Percentiles rank a stretch among this genome's conserved stretches.
Evolutionary conservation across 2,329 filamentous ascomycete genomes (phyloP).

Genomic region (Arthroderma uncinatum): DNA sequence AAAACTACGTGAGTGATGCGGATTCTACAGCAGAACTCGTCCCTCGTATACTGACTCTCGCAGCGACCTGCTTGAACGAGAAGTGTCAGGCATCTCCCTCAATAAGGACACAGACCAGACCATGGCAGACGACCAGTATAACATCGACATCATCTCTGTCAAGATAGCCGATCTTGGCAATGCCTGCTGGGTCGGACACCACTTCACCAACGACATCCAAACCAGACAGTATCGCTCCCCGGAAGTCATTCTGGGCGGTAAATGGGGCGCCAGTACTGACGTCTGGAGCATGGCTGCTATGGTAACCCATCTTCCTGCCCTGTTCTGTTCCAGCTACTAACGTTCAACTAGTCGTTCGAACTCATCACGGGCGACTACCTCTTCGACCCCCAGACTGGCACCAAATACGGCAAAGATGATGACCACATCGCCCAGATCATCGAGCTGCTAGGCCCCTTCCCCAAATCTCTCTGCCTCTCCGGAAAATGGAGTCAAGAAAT

Average conservation of each 20-base stretch:
- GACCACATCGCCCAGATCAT: constrained; percentile 99
- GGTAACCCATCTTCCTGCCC: constrained; percentile 44
- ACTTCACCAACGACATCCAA: constrained; percentile 99
- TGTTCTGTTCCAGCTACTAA: background rate
- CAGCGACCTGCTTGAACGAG: constrained; percentile 79
- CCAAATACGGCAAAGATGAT: constrained; percentile 98
- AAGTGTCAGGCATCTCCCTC: constrained; percentile 88
- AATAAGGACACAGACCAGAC: constrained; percentile 64
- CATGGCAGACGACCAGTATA: constrained; percentile 43
- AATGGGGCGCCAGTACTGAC: constrained; percentile 99
- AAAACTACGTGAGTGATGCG: constrained; percentile 70
- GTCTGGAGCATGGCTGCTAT: constrained; percentile 99
- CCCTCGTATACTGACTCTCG: background rate
- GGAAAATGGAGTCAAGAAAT: constrained; percentile 99
- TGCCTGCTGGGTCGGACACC: constrained; percentile 96
- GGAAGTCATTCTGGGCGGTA: constrained; percentile 89
- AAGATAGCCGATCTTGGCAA: constrained; percentile 98
- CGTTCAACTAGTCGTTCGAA: constrained; percentile 52
- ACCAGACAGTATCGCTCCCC: constrained; percentile 94
- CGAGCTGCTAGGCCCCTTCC: constrained; percentile 85
- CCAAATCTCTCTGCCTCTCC: constrained; percentile 78
- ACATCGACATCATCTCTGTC: constrained; percentile 76
- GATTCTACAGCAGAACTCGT: too few species aligned
- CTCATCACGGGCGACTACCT: constrained; percentile 96
- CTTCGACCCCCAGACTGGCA: constrained; percentile 95